These are phyloP conservation scores for Ananas comosus DNA, from an alignment of 176 grass and related monocot species.

Conservation along the genomic window DNA sequence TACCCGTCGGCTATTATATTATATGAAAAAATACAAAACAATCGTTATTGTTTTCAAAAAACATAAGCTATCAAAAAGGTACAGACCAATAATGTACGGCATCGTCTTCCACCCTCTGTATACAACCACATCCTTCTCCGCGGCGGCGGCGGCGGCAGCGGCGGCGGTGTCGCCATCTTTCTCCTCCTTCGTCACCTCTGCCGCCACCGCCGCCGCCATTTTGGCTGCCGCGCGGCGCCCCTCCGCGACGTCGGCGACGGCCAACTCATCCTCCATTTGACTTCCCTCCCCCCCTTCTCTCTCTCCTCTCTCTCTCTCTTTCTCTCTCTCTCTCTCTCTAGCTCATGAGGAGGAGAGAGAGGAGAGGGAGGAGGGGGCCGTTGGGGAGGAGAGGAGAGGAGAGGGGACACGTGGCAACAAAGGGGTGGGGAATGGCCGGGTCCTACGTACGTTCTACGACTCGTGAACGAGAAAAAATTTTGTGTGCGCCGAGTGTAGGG, in stretches of 20 bases:
- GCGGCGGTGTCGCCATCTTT: not conserved
- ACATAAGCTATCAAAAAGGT: not conserved
- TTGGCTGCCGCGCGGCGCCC: not conserved
- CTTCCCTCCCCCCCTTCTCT: not conserved
- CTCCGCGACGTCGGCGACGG: constrained; percentile 5
- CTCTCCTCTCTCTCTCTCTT: not conserved
- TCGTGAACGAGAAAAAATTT: no score
- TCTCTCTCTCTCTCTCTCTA: not conserved
- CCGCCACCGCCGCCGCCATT: not conserved
- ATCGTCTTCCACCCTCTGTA: constrained; percentile 61
- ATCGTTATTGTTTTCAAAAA: not conserved
- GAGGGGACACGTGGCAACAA: no score
- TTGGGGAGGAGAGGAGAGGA: no score
- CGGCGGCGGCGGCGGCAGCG: not conserved
- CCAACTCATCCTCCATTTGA: constrained; percentile 1
- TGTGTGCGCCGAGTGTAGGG: no score
- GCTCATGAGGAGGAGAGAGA: no score
- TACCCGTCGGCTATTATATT: no score
- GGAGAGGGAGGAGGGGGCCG: no score
- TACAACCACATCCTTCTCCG: constrained; percentile 11
- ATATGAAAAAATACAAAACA: not conserved
- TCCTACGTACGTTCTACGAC: no score
- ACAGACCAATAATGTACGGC: constrained; percentile 53
- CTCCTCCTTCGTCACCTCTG: not conserved
- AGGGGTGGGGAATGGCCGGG: no score